Evolutionary conservation across 2,329 filamentous ascomycete species (phyloP), one percentile per base, ranked within the genome.

Genomic region (Microsporum ferrugineum): DNA sequence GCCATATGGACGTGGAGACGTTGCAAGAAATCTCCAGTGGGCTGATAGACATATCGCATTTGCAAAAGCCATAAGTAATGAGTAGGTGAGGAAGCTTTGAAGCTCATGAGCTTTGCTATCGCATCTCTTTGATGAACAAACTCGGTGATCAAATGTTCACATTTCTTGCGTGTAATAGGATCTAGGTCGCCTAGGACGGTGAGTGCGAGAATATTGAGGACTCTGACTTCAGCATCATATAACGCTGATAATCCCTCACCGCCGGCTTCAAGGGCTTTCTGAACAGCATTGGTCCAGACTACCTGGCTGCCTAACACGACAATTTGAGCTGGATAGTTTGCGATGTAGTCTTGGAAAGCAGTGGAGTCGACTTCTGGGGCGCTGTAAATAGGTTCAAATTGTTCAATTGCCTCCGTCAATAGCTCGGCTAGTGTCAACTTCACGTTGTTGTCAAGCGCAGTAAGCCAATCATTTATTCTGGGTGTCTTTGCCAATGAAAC

Each of bases 391-490:
- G 87, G 84, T 4, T 85, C 84, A 68, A 95, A 99, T 60, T 88
- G 84, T 39, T 88, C 84, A 43, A 95, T 82, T 1, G 94, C 92
- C 71, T 97, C 91, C 2, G 86, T 86, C 34, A 99, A 82, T 33
- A 96, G 80, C 72, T 97, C 92, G 0, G 94, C 94, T 17, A 99
- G 82, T 0, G 94, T 96, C 38, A 85, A 82, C 74, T 96, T 96
- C 91, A 99, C 97, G 66, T 88, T 95, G 62, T 79, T 86, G 73
- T 99, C 94, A 36, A 99, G 79, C 3, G 95, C 85, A 34, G 89
- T 88, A n/a, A 99, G 82, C 94, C 94, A 99, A 74, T 99, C 94
- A 69, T 99, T 99, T 79, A 99, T 96, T 69, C 90, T 88, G 0
- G 95, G 95, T 1, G 90, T 95, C 75, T 96, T 96, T 68, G 90